Conservation (phyloP, 2,329 filamentous ascomycete species). For the Salinomyces thailandicus region DNA sequence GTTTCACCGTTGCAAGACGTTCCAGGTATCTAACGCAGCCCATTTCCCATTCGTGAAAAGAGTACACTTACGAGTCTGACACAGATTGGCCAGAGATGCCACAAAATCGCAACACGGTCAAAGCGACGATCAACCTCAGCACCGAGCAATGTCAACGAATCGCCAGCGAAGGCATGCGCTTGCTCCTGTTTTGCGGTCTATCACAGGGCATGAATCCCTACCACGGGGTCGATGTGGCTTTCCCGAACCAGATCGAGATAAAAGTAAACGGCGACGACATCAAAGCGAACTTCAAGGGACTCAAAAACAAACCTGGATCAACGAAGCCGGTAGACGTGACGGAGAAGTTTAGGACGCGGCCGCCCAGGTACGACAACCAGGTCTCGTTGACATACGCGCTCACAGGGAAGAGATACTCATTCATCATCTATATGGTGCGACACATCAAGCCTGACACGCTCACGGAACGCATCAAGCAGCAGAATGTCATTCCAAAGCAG, state of each 20-base stretch:
- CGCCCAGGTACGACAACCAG: conserved; percentile 56
- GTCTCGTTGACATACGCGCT: conserved; percentile 85
- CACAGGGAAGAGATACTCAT: conserved; percentile 58
- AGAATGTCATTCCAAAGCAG: conserved; percentile 66
- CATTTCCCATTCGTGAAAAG: too few species aligned
- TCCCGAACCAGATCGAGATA: conserved; percentile 86
- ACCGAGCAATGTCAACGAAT: conserved; percentile 46
- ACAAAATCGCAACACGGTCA: conserved; percentile 47
- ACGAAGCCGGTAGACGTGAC: conserved; percentile 92
- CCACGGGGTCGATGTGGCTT: conserved; percentile 59
- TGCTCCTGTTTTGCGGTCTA: conserved; percentile 75
- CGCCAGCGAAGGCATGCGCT: conserved; percentile 51
- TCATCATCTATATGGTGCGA: conserved; percentile 66
- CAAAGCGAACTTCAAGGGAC: conserved; percentile 82
- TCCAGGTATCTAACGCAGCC: conserved; percentile 57
- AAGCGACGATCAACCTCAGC: conserved; percentile 49
- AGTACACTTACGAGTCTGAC: conserved; percentile 25
- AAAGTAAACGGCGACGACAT: conserved; percentile 81
- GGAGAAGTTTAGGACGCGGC: conserved; percentile 58
- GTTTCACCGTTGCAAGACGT: conserved; percentile 57
- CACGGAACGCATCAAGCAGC: conserved; percentile 53
- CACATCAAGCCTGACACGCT: conserved; percentile 61
- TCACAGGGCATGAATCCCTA: conserved; percentile 44
- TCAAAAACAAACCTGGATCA: conserved; percentile 94
- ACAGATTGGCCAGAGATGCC: conserved; percentile 42